These are phyloP conservation scores for Thymus quinquecostatus DNA, from an alignment of 257 asterid species.

Conservation along the genomic window DNA sequence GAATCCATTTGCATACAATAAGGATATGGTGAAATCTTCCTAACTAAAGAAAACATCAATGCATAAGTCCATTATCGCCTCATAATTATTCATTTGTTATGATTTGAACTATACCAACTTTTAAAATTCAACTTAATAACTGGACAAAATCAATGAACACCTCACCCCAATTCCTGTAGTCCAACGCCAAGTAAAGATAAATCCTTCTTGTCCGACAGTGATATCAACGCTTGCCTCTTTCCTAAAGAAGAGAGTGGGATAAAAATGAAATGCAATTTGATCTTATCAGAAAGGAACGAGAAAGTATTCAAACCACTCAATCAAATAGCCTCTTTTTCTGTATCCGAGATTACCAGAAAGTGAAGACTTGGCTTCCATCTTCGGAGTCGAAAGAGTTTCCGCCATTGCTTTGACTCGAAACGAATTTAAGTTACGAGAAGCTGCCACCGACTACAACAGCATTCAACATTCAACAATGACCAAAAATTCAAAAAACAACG, in stretches of 20 bases:
- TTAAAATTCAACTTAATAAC: background rate
- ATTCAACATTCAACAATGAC: background rate
- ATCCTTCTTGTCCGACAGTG: constrained; percentile 88
- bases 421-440: constrained; percentile 37
- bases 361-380: constrained; percentile 39
- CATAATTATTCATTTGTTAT: background rate
- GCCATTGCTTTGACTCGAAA: constrained; percentile 76
- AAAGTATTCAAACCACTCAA: background rate
- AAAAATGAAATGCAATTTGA: background rate
- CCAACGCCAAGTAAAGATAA: constrained; percentile 78
- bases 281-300: background rate
- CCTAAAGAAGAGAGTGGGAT: constrained; percentile 43
- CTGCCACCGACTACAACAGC: constrained; percentile 29
- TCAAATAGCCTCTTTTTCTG: background rate
- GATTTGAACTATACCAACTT: too few species aligned
- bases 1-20: constrained; percentile 2
- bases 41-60: too few species aligned
- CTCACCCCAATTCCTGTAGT: constrained; percentile 84
- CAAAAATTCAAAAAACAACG: background rate
- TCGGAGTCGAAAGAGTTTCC: constrained; percentile 51
- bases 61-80: background rate
- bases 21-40: constrained; percentile 22
- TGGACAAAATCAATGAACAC: too few species aligned
- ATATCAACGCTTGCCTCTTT: constrained; percentile 77
- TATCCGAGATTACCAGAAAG: constrained; percentile 42